phyloP scores from a whole-genome alignment of 495 filamentous ascomycete genomes.

The Lasiosphaeria hispida region DNA sequence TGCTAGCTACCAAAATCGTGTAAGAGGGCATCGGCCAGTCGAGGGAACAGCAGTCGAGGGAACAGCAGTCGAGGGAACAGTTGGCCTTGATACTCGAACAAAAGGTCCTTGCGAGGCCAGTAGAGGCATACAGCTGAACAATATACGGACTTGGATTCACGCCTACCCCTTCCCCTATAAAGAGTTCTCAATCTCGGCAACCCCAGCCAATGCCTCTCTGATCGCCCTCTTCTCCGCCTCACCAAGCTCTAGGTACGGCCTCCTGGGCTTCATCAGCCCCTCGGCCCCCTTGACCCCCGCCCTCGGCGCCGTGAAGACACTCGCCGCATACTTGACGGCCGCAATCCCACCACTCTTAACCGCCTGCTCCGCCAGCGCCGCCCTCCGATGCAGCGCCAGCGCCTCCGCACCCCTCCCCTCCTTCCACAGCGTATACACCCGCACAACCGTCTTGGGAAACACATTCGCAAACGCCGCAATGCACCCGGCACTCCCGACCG shows the following conservation, averaged over 20 bases:
- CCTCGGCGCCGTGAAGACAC: slow-evolving; percentile 50
- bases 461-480: slow-evolving; percentile 68
- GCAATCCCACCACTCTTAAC: slow-evolving; percentile 59
- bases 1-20: too few species aligned
- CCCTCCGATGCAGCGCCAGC: slow-evolving; percentile 52
- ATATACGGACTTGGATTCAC: neutral
- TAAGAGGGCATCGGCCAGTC: too few species aligned
- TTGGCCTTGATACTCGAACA: too few species aligned
- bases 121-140: neutral
- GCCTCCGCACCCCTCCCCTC: slow-evolving; percentile 52
- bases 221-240: slow-evolving; percentile 50
- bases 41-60: too few species aligned
- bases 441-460: slow-evolving; percentile 55
- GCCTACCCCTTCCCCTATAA: slow-evolving; percentile 5
- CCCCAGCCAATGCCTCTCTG: slow-evolving; percentile 47
- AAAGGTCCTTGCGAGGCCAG: too few species aligned
- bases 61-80: too few species aligned
- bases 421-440: slow-evolving; percentile 46
- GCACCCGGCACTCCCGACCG: slow-evolving; percentile 60
- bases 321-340: slow-evolving; percentile 62
- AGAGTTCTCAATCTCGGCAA: slow-evolving; percentile 45
- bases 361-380: slow-evolving; percentile 51
- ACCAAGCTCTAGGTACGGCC: slow-evolving; percentile 53
- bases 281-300: slow-evolving; percentile 57
- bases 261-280: slow-evolving; percentile 55